Conservation (phyloP, 176 grass and related monocot species). For the Eleusine coracana region DNA sequence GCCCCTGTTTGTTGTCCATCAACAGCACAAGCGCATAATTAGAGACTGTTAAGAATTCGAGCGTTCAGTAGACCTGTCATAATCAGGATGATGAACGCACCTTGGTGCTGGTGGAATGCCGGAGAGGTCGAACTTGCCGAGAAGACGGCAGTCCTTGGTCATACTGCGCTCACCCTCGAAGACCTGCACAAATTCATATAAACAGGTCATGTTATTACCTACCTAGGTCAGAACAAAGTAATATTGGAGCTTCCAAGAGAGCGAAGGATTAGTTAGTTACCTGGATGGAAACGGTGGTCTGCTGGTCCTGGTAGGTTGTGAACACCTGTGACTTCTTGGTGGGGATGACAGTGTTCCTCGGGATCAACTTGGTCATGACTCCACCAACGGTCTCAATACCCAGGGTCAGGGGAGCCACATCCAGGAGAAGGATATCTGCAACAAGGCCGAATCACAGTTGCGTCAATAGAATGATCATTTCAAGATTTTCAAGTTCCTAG, state of each 20-base stretch:
- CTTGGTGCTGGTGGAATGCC: slow-evolving; percentile 63
- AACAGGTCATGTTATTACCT: not conserved
- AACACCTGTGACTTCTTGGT: slow-evolving; percentile 78
- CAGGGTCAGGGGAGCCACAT: slow-evolving; percentile 68
- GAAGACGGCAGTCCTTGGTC: slow-evolving; percentile 81
- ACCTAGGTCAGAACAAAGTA: not conserved
- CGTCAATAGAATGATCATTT: slow-evolving; percentile 19
- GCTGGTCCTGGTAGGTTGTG: slow-evolving; percentile 78
- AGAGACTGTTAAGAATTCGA: not conserved
- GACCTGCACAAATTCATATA: slow-evolving; percentile 32
- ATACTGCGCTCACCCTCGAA: slow-evolving; percentile 81
- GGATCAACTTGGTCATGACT: slow-evolving; percentile 82
- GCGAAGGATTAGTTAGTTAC: slow-evolving; percentile 45
- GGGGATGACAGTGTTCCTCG: slow-evolving; percentile 71
- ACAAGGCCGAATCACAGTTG: not conserved
- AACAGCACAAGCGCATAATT: not conserved
- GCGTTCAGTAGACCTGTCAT: not conserved
- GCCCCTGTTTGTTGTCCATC: slow-evolving; percentile 39
- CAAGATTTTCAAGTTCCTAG: too few species aligned
- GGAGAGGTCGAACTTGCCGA: slow-evolving; percentile 67
- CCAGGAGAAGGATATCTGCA: slow-evolving; percentile 77
- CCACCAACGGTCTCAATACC: slow-evolving; percentile 69
- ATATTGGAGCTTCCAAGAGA: not conserved
- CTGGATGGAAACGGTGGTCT: slow-evolving; percentile 73
- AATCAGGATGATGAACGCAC: not conserved